Evolutionary conservation across 2,329 filamentous ascomycete species (phyloP).

Genomic region (Monosporascus sp.): DNA sequence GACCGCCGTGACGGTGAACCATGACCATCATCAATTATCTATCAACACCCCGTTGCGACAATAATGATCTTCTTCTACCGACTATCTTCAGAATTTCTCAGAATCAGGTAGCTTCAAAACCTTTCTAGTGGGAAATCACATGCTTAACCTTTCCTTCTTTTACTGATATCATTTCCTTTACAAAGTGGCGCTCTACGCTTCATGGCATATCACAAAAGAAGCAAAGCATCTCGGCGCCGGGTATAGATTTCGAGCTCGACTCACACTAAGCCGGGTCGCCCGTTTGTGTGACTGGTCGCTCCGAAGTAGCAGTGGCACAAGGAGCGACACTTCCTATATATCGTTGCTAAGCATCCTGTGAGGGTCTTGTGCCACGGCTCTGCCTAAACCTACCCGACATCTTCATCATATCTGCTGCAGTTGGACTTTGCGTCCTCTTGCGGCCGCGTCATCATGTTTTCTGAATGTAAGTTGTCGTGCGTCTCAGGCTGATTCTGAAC

Average conservation of each 20-base stretch:
- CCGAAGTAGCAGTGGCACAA: neutral
- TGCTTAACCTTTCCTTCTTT: neutral
- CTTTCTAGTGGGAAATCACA: neutral
- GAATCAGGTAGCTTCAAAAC: neutral
- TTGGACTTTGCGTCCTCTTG: neutral
- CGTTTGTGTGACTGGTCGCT: neutral
- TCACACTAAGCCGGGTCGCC: neutral
- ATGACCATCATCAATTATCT: too few species aligned
- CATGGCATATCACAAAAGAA: neutral
- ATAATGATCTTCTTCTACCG: neutral
- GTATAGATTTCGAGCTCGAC: too few species aligned
- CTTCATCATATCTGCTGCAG: neutral
- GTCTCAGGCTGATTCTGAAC: neutral
- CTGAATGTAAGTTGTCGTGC: neutral
- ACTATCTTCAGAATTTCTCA: neutral
- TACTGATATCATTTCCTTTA: neutral
- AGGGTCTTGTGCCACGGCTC: neutral
- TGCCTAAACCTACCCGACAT: neutral
- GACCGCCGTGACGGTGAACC: too few species aligned
- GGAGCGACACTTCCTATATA: neutral
- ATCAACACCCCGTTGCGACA: neutral
- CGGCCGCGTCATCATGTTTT: neutral
- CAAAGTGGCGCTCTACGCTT: neutral
- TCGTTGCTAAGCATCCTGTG: neutral
- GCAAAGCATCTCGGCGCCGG: too few species aligned